Conservation (phyloP, 805 yeast genomes). For the Saccharomycopsis synnaedendra region DNA sequence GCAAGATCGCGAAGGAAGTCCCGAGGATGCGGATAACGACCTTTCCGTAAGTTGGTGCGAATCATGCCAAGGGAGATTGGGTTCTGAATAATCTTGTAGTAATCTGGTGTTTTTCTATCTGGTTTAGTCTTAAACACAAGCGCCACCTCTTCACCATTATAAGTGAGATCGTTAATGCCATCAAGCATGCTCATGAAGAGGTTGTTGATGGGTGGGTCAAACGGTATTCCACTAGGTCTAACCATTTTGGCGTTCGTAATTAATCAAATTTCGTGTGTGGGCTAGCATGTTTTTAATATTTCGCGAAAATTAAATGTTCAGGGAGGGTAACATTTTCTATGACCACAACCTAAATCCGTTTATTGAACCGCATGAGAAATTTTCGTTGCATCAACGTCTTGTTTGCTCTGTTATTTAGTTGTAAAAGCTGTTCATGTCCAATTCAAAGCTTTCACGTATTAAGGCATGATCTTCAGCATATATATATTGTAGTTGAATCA, state of each 20-base stretch:
- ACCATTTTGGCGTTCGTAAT: neutral
- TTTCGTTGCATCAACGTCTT: too few species aligned
- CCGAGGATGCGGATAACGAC: constrained; percentile 46
- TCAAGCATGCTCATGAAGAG: neutral
- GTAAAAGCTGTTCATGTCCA: too few species aligned
- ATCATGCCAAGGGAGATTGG: constrained; percentile 80
- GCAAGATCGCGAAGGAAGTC: constrained; percentile 68
- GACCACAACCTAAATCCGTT: too few species aligned
- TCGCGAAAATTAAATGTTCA: too few species aligned
- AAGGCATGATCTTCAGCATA: too few species aligned
- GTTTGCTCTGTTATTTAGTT: too few species aligned
- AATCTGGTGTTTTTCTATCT: constrained; percentile 55
- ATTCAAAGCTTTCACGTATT: too few species aligned
- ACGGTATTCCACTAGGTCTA: constrained; percentile 1
- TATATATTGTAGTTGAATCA: too few species aligned
- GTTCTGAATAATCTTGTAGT: constrained; percentile 62
- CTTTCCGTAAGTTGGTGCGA: constrained; percentile 43
- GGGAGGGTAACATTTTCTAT: too few species aligned
- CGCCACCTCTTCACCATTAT: constrained; percentile 33
- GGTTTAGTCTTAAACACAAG: constrained; percentile 67
- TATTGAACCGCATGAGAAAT: too few species aligned
- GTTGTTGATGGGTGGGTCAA: constrained; percentile 1
- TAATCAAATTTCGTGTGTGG: neutral
- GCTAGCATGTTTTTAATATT: neutral
- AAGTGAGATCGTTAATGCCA: neutral